These are phyloP conservation scores for Neofusicoccum cordaticola DNA, from an alignment of 2,329 filamentous ascomycete species.

Conservation along the genomic window DNA sequence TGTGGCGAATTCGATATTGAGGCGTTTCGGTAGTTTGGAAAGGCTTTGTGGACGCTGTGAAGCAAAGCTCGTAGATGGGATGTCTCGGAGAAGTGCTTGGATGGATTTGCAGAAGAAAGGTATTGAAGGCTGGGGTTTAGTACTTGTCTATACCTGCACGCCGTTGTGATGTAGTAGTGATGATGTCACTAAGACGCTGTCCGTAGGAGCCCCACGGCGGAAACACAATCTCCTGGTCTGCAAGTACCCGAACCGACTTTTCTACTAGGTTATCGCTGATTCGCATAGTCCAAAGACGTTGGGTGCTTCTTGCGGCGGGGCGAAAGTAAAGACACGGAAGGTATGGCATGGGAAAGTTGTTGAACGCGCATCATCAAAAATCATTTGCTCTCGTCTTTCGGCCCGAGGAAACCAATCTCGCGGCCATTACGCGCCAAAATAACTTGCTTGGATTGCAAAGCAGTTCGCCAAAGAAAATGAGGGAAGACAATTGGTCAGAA, in stretches of 20 bases:
- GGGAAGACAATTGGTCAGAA: not conserved
- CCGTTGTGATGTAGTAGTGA: not conserved
- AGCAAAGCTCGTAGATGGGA: not conserved
- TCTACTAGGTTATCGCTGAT: not conserved
- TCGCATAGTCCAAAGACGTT: not conserved
- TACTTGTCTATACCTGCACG: not conserved
- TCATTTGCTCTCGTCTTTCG: conserved; percentile 3
- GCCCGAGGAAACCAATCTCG: not conserved
- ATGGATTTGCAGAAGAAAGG: not conserved
- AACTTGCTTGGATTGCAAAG: conserved; percentile 1
- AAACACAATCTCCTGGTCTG: not conserved
- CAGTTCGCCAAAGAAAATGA: not conserved
- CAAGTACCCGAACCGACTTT: not conserved
- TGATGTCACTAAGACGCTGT: not conserved
- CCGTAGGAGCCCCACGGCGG: not conserved
- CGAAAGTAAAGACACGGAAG: not conserved
- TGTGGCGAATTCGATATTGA: not conserved
- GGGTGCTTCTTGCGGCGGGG: not conserved
- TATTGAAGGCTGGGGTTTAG: not conserved
- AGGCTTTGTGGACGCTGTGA: not conserved
- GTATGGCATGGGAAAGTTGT: not conserved
- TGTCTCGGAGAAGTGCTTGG: not conserved
- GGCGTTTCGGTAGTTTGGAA: not conserved
- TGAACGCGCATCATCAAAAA: not conserved
- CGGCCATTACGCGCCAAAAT: not conserved